Base-by-base conservation (phyloP, 225 moss, liverwort and hornwort species). In the Physcomitrellopsis africana region DNA sequence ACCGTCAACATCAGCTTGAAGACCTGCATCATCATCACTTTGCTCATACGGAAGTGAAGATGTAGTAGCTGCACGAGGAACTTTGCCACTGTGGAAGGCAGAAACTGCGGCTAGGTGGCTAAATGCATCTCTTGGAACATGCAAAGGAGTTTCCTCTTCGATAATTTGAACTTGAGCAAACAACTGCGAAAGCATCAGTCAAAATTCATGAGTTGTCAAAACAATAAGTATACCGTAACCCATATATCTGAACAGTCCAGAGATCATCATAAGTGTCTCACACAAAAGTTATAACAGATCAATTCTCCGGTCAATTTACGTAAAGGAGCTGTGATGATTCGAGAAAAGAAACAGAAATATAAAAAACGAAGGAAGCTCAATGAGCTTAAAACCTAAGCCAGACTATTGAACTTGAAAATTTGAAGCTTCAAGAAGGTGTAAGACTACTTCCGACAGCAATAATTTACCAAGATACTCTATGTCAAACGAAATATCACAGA, bases 161-260 rank as follows among this genome's bases (percentile, higher is more conserved):
- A 96, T 94, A 60, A 96, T 94, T 86, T 89, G 96, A 59, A 96
- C 92, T 84, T 89, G 88, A 52, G 96, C 96, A 83, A 89, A 91
- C 69, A 94, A 91, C 95, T 93, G 91, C 72, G 69, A 74, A 48
- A 54, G 76, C n/a, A 67, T 62, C 66, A 70, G 43, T 65, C 11
- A 10, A 69, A 68, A 64, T 41, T 58, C 42, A 64, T 29, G 55
- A 82, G 70, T 51, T 65, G 58, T 58, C 67, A 53, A 29, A 11
- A 60, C 52, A 67, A 26, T 27, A 27, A 55, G n/a, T 53, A n/a
- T 44, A 69, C 13, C 46, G 3, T 72, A 73, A 68, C 24, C 20
- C 51, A 69, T 46, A 46, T 47, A 73, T 51, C 43, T 43, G 63
- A 51, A 23, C 29, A 27, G 67, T 51, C 37, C 61, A 44, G 69